These are phyloP conservation scores for Penicillium cinerascens DNA, from an alignment of 495 filamentous ascomycete genomes.

Conservation along the genomic window DNA sequence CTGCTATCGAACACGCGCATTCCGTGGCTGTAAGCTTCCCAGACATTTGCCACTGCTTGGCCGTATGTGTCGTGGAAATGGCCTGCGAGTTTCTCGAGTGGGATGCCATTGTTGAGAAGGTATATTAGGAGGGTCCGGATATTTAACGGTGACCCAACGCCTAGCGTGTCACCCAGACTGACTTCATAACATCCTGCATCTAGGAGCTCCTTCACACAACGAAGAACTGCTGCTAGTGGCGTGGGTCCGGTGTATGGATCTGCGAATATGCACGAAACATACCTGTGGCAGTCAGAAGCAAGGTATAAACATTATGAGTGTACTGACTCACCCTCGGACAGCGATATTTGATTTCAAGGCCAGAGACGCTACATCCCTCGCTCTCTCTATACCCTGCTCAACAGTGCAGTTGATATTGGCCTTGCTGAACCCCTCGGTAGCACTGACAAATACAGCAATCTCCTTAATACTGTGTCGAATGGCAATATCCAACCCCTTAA, in stretches of 20 bases:
- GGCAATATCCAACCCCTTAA: conserved; percentile 38
- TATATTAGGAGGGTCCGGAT: conserved; percentile 28
- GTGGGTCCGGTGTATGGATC: conserved; percentile 40
- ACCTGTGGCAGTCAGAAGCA: conserved; percentile 20
- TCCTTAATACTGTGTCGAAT: conserved; percentile 29
- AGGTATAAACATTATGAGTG: not conserved
- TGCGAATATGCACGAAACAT: conserved; percentile 44
- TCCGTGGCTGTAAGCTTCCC: conserved; percentile 39
- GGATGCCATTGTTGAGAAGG: conserved; percentile 23
- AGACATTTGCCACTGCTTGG: conserved; percentile 40
- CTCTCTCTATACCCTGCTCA: conserved; percentile 29
- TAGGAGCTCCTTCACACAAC: conserved; percentile 29
- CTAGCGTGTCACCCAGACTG: conserved; percentile 44
- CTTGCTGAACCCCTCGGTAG: conserved; percentile 41
- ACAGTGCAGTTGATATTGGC: conserved; percentile 45
- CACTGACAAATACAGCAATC: conserved; percentile 42
- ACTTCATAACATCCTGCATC: conserved; percentile 44
- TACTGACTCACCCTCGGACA: conserved; percentile 35
- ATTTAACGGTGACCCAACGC: conserved; percentile 33
- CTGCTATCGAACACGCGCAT: conserved; percentile 44
- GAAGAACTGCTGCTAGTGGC: conserved; percentile 27
- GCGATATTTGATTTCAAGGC: conserved; percentile 21
- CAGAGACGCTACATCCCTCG: conserved; percentile 18
- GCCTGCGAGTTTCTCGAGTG: conserved; percentile 31
- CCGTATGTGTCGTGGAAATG: conserved; percentile 50